Base-by-base conservation (phyloP, 139 green algal genomes). In the Volvox reticuliferus region DNA sequence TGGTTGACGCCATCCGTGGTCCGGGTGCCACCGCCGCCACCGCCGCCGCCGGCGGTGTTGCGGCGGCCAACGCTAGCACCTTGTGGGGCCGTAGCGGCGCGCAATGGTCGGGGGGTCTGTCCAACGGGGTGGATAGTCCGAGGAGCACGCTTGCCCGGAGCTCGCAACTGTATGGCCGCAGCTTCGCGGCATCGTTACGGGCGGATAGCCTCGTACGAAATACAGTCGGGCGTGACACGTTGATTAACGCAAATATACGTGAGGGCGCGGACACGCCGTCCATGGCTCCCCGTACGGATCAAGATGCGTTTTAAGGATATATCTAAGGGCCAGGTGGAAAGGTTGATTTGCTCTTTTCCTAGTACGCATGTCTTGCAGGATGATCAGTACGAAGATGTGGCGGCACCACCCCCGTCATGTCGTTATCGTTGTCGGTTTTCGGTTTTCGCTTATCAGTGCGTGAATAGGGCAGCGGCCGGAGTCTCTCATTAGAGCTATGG, bases 1-100 rank as follows among this genome's bases (percentile, higher is more conserved):
- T 86, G 26, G 2, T 44, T 37, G 44, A 86, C 50, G 79, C 79
- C 50, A 44, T 86, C 50, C 79, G 79, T 24, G 79, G 65, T 28
- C 65, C 6, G 36, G 33, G 30, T 19, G 30, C 75, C 75, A 30
- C 75, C n/a, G 75, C 73, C 73, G 73, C 73, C 12, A 32, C 30
- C 32, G 30, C n/a, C 33, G 75, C 75, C 75, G 30, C 44, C 44
- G 44, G 44, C 44, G 9, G 44, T 55, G 44, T n/a, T n/a, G n/a
- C n/a, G n/a, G n/a, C 75, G 17, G 30, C 75, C 75, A 81, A 55
- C 75, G 22, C 32, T 19, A 32, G 71, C 16, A 79, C 14, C 71
- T 20, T 37, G 28, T 19, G 2, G 28, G 2, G 71, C 71, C 2
- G 20, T 19, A 79, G 71, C 65, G 12, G 21, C 65, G 12, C 24